Percentiles rank a stretch among this genome's conserved stretches.
These are phyloP conservation scores for Hevea brasiliensis DNA, from an alignment of 345 rosid genomes.

Conservation along the genomic window DNA sequence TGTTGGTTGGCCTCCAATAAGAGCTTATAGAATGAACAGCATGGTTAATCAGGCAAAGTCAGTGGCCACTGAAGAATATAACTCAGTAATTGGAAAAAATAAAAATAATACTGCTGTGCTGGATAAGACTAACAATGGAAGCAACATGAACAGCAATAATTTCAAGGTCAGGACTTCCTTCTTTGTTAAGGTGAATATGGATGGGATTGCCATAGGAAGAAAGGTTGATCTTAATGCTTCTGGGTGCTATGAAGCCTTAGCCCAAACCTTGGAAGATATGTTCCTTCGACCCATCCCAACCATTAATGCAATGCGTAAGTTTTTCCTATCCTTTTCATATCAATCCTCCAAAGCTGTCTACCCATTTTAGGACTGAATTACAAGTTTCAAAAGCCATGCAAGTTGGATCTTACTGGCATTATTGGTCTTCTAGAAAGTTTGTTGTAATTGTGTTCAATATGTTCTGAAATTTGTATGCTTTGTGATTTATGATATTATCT, in stretches of 20 bases:
- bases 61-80: conserved; percentile 45
- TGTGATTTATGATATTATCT: not conserved
- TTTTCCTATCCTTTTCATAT: conserved; percentile 15
- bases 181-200: conserved; percentile 93
- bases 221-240: conserved; percentile 76
- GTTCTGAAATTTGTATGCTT: not conserved
- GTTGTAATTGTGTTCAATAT: not conserved
- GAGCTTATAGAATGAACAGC: conserved; percentile 73
- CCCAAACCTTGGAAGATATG: conserved; percentile 69
- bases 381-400: not conserved
- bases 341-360: conserved; percentile 6
- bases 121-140: conserved; percentile 30
- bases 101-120: conserved; percentile 28
- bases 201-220: conserved; percentile 90
- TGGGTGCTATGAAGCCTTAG: conserved; percentile 68
- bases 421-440: not conserved
- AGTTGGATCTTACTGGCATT: not conserved
- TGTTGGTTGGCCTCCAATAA: conserved; percentile 98
- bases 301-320: conserved; percentile 38
- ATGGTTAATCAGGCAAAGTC: conserved; percentile 69
- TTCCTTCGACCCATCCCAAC: conserved; percentile 47
- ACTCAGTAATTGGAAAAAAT: conserved; percentile 30
- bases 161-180: conserved; percentile 45
- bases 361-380: not conserved
- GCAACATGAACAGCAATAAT: conserved; percentile 28